Base-by-base conservation (phyloP, 805 yeast genomes). In the Ogataea sp. region DNA sequence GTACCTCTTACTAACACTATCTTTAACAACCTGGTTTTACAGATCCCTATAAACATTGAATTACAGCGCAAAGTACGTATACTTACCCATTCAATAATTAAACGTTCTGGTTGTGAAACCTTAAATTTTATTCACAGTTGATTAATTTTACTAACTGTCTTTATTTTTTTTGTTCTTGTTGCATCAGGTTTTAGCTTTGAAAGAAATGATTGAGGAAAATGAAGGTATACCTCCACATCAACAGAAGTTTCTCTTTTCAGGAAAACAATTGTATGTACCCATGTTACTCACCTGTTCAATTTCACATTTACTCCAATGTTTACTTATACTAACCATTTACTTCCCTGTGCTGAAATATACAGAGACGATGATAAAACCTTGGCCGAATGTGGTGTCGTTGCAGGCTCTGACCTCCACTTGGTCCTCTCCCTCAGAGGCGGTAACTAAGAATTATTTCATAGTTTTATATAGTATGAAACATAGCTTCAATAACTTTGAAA, bases 191-290 rank as follows among this genome's bases (percentile, higher is more conserved):
- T 51, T 55, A 32, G 75, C 82, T 36, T 78, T 90, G 62, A 90
- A 90, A 62, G 97, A 90, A 57, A 75, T 83, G 56, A 77, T 90
- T 66, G 97, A 93, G 59, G 96, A 90, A 55, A 86, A 86, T 52
- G 97, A 90, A 59, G 98, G 97, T 2, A 90, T 90, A 40, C 96
- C 97, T 2, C 97, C 97, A 10, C 78, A 84, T 24, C 98, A 90
- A 64, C 98, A 93, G 62, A 76, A 96, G 49, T 76, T 90, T 48
- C 81, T 90, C 52, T 87, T 75, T 62, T 80, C 83, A 40, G 98
- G 98, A 17, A 84, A 86, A 49, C 97, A 90, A 65, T 73, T 90
- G 82, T 75, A 65, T 58, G 83, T 70, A 41, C 21, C 20, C 16
- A n/a, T 13, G 15, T 23, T 23, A 23, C n/a, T n/a, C n/a, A n/a